phyloP scores from a whole-genome alignment of 257 asterid genomes.

The Avicennia marina region DNA sequence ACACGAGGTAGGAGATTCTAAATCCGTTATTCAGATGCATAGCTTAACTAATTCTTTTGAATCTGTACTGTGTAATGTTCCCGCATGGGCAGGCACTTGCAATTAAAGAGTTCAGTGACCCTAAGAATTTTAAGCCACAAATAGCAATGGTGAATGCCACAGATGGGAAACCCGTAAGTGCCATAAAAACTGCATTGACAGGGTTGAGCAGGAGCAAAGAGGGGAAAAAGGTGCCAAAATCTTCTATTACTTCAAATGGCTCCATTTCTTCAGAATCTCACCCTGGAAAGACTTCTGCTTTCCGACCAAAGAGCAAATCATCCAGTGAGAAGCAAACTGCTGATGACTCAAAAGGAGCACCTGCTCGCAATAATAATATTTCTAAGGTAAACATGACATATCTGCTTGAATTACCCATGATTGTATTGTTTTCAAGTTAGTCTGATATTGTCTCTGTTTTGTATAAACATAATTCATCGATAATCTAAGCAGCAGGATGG shows the following conservation, averaged over 20 bases:
- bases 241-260: constrained; percentile 38
- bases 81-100: constrained; percentile 33
- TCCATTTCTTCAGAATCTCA: constrained; percentile 28
- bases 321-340: constrained; percentile 26
- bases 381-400: constrained; percentile 25
- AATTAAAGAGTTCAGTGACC: constrained; percentile 18
- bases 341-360: constrained; percentile 15
- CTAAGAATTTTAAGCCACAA: constrained; percentile 28
- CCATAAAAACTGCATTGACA: constrained; percentile 14
- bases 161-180: constrained; percentile 25
- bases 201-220: constrained; percentile 28
- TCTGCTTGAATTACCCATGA: not conserved
- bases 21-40: not conserved
- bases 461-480: too few species aligned
- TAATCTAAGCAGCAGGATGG: constrained; percentile 26
- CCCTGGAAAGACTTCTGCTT: constrained; percentile 19
- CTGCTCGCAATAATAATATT: constrained; percentile 21
- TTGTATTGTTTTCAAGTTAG: not conserved
- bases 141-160: constrained; percentile 30
- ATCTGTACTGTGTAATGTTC: constrained; percentile 6
- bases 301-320: constrained; percentile 26
- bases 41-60: not conserved
- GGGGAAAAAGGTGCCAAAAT: constrained; percentile 28
- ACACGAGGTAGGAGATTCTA: constrained; percentile 31
- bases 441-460: constrained; percentile 1